These are phyloP conservation scores for Acanthamoeba royreba DNA, from an alignment of 208 protist genomes.

Conservation along the genomic window DNA sequence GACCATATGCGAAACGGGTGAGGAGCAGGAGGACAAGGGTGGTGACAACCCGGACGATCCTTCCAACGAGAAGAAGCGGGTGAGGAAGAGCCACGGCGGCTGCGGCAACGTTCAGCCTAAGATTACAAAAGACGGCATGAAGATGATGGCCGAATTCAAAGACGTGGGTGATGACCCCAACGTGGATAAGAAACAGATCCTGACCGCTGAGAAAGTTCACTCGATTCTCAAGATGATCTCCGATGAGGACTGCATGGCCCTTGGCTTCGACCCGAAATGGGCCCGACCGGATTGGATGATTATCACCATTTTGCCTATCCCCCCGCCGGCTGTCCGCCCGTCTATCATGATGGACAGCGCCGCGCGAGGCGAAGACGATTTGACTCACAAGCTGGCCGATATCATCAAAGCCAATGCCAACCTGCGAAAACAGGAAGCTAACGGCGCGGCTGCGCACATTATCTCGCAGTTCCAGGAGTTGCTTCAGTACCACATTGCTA, in stretches of 20 bases:
- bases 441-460: conserved; percentile 84
- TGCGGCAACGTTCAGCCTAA: conserved; percentile 85
- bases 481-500: conserved; percentile 96
- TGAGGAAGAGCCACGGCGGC: conserved; percentile 74
- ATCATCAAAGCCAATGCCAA: conserved; percentile 96
- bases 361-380: conserved; percentile 89
- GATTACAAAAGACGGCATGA: conserved; percentile 74
- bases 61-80: conserved; percentile 47
- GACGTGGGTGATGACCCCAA: conserved; percentile 32
- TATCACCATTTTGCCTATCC: conserved; percentile 93
- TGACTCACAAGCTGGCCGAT: conserved; percentile 96
- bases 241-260: conserved; percentile 78
- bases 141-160: conserved; percentile 78
- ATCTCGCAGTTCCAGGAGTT: conserved; percentile 86
- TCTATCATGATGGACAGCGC: conserved; percentile 81
- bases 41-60: background rate
- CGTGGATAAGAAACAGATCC: conserved; percentile 60
- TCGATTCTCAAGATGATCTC: conserved; percentile 82
- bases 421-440: conserved; percentile 83
- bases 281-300: conserved; percentile 92
- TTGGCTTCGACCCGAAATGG: conserved; percentile 87
- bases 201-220: conserved; percentile 73
- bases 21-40: conserved; percentile 25
- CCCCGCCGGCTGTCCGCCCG: conserved; percentile 97
- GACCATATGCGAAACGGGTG: conserved; percentile 77